Percentiles rank a stretch among this genome's conserved stretches.
Evolutionary conservation across 306 rosid species (phyloP).

Genomic region (Erythrophleum fordii): DNA sequence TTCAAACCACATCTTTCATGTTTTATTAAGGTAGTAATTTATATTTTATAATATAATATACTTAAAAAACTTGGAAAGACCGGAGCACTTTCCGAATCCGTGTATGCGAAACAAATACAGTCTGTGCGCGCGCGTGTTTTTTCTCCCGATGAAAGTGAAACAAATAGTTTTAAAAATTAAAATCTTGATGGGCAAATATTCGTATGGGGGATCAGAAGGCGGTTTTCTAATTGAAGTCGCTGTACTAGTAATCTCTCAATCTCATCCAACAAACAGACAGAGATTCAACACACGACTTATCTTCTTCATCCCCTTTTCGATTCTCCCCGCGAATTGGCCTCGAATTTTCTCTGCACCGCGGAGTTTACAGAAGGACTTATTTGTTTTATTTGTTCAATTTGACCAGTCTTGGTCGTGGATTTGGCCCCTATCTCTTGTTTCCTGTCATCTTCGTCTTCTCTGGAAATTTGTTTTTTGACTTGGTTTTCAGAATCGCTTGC

Average conservation of each 20-base stretch:
- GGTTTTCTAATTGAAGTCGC: not conserved
- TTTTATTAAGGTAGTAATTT: too few species aligned
- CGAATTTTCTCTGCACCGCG: not conserved
- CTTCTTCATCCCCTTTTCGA: not conserved
- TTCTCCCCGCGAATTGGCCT: conserved; percentile 1
- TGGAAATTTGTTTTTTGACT: not conserved
- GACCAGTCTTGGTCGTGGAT: conserved; percentile 10
- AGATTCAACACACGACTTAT: conserved; percentile 13
- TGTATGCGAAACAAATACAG: too few species aligned
- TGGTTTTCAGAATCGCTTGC: conserved; percentile 33
- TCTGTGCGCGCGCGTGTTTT: too few species aligned
- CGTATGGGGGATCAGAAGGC: not conserved
- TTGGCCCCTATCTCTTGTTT: not conserved
- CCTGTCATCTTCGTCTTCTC: conserved; percentile 20
- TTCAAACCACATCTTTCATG: too few species aligned
- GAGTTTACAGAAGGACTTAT: not conserved
- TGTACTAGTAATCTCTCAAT: not conserved
- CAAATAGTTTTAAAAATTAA: too few species aligned
- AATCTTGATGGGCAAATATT: not conserved
- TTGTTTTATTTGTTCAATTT: not conserved
- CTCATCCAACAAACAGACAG: not conserved
- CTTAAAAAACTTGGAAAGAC: too few species aligned
- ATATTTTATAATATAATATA: too few species aligned
- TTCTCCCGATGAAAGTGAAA: too few species aligned
- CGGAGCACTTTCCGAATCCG: too few species aligned